Evolutionary conservation across 495 filamentous ascomycete genomes (phyloP).

Genomic region (Polyplosphaeria fusca): DNA sequence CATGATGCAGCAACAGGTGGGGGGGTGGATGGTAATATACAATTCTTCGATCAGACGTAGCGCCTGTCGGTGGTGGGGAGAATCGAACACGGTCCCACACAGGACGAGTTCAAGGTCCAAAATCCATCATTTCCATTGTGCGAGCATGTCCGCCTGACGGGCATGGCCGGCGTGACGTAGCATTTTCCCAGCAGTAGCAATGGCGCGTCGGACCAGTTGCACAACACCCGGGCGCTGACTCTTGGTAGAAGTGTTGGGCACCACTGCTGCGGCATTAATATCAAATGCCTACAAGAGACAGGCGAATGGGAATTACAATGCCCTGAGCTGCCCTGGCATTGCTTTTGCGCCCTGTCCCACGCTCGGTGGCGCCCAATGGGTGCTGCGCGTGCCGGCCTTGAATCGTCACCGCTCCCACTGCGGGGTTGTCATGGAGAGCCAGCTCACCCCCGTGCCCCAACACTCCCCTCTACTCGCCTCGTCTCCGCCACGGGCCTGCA

Average conservation of each 20-base stretch:
- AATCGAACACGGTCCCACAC: no score
- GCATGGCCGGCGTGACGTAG: no score
- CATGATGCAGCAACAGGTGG: constrained; percentile 34
- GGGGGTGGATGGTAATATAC: background rate
- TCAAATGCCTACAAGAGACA: constrained; percentile 1
- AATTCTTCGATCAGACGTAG: no score
- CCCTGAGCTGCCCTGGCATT: no score
- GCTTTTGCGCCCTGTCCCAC: constrained; percentile 18
- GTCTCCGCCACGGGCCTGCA: background rate
- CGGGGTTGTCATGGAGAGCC: constrained; percentile 7
- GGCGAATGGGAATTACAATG: background rate
- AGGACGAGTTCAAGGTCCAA: no score
- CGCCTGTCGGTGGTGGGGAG: no score
- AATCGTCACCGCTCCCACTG: constrained; percentile 22
- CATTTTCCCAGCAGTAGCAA: no score
- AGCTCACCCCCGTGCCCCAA: constrained; percentile 11
- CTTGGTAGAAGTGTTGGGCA: constrained; percentile 11
- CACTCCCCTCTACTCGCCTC: constrained; percentile 1
- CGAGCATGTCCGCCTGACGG: no score
- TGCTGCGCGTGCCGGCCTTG: background rate
- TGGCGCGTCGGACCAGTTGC: no score
- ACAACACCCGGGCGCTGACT: no score
- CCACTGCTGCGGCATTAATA: constrained; percentile 28
- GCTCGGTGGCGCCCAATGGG: constrained; percentile 10
- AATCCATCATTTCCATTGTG: no score